Conservation (phyloP, 2,329 filamentous ascomycete species). For the Stylonectria norvegica region DNA sequence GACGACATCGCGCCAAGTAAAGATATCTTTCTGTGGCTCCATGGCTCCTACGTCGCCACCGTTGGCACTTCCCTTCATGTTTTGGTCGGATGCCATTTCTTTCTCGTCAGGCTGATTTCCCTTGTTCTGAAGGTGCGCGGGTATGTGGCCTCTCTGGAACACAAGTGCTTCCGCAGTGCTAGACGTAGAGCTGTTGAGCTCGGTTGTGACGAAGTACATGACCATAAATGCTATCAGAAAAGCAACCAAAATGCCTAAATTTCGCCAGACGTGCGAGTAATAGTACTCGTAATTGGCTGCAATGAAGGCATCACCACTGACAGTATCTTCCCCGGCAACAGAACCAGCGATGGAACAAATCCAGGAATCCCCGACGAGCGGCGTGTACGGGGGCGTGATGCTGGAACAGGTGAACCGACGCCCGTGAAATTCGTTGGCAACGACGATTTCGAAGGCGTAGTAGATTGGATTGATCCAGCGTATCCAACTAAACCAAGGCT, state of each 20-base stretch:
- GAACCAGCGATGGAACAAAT: slow-evolving; percentile 55
- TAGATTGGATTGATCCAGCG: slow-evolving; percentile 70
- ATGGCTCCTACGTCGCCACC: slow-evolving; percentile 29
- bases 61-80: slow-evolving; percentile 6
- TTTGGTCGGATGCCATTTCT: slow-evolving; percentile 28
- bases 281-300: slow-evolving; percentile 53
- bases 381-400: slow-evolving; percentile 46
- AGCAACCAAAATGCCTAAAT: slow-evolving; percentile 64
- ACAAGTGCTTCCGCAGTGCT: slow-evolving; percentile 68
- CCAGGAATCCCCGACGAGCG: slow-evolving; percentile 43
- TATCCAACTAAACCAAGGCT: slow-evolving; percentile 73
- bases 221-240: slow-evolving; percentile 63
- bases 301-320: slow-evolving; percentile 62
- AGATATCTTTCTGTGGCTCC: slow-evolving; percentile 54
- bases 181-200: slow-evolving; percentile 60
- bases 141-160: slow-evolving; percentile 56
- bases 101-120: slow-evolving; percentile 29
- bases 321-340: slow-evolving; percentile 48
- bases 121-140: slow-evolving; percentile 36
- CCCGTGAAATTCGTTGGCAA: slow-evolving; percentile 69
- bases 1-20: slow-evolving; percentile 75
- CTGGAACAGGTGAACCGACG: slow-evolving; percentile 54
- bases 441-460: slow-evolving; percentile 70
- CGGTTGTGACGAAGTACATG: slow-evolving; percentile 60
- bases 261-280: slow-evolving; percentile 60